Percentiles rank a stretch among this genome's conserved stretches.
These are phyloP conservation scores for Trametes cinnabarina DNA, from an alignment of 768 basidiomycete species.

Conservation along the genomic window DNA sequence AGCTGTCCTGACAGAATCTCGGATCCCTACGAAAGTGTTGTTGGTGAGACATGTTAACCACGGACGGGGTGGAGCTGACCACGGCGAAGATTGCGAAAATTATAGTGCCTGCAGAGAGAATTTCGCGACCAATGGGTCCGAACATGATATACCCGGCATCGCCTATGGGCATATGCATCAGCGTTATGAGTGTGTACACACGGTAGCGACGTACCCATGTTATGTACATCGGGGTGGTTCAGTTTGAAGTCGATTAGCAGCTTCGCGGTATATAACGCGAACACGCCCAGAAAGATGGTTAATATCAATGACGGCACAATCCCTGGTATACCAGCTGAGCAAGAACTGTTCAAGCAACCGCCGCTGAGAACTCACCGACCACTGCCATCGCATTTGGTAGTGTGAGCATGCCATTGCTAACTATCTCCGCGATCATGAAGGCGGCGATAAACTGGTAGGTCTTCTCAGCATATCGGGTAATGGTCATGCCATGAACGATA, in stretches of 20 bases:
- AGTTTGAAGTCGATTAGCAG: slow-evolving; percentile 56
- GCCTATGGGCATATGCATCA: slow-evolving; percentile 28
- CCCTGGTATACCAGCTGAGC: slow-evolving; percentile 29
- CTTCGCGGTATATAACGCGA: slow-evolving; percentile 51
- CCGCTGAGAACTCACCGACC: slow-evolving; percentile 37
- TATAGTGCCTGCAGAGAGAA: slow-evolving; percentile 45
- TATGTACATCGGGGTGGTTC: slow-evolving; percentile 53
- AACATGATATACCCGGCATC: slow-evolving; percentile 51
- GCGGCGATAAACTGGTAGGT: slow-evolving; percentile 42
- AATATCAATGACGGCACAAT: slow-evolving; percentile 51
- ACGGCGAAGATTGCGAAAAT: slow-evolving; percentile 47
- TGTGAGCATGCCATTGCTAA: slow-evolving; percentile 56
- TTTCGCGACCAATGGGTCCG: slow-evolving; percentile 46
- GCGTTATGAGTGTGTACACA: background rate
- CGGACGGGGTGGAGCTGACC: slow-evolving; percentile 9
- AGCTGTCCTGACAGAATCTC: slow-evolving; percentile 52
- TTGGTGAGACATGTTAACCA: background rate
- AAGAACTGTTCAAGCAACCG: background rate
- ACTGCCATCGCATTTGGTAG: slow-evolving; percentile 51
- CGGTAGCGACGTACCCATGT: slow-evolving; percentile 42
- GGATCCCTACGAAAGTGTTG: slow-evolving; percentile 36
- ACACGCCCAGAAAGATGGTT: slow-evolving; percentile 51
- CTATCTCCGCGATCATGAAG: slow-evolving; percentile 58
- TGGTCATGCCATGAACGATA: background rate
- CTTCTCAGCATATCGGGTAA: background rate